These are phyloP conservation scores for Exophiala aquamarina DNA, from an alignment of 2,329 filamentous ascomycete genomes.

Conservation along the genomic window DNA sequence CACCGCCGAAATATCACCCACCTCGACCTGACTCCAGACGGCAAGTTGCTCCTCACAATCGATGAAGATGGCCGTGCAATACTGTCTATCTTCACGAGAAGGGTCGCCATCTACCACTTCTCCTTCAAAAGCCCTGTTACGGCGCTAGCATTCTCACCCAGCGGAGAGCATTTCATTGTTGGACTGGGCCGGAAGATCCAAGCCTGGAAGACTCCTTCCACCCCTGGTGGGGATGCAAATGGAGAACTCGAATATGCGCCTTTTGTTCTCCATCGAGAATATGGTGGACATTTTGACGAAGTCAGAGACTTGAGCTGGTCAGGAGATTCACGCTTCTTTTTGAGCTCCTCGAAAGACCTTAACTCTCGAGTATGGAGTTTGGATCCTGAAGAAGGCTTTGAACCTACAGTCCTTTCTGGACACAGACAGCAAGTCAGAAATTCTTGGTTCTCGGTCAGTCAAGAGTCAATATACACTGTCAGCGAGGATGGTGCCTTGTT, in stretches of 20 bases:
- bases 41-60: conserved; percentile 87
- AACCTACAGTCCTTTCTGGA: conserved; percentile 83
- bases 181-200: conserved; percentile 84
- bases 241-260: conserved; percentile 93
- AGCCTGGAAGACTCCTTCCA: conserved; percentile 93
- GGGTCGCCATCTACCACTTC: conserved; percentile 89
- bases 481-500: conserved; percentile 98
- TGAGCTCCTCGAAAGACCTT: conserved; percentile 87
- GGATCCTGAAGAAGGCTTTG: conserved; percentile 80
- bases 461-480: conserved; percentile 93
- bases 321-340: conserved; percentile 89
- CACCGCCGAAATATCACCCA: conserved; percentile 91
- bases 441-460: conserved; percentile 95
- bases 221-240: conserved; percentile 73
- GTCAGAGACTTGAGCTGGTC: conserved; percentile 93
- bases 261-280: conserved; percentile 83
- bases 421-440: conserved; percentile 87
- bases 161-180: conserved; percentile 85
- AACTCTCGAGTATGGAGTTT: conserved; percentile 95
- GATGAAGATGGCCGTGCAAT: conserved; percentile 95
- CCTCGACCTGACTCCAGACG: conserved; percentile 83
- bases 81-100: conserved; percentile 82
- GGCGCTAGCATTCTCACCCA: conserved; percentile 85
- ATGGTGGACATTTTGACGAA: conserved; percentile 84
- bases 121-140: conserved; percentile 85